Percentiles rank a stretch among this genome's conserved stretches.
Evolutionary conservation across 2,329 filamentous ascomycete species (phyloP).

Genomic region (Fusarium brachygibbosum): DNA sequence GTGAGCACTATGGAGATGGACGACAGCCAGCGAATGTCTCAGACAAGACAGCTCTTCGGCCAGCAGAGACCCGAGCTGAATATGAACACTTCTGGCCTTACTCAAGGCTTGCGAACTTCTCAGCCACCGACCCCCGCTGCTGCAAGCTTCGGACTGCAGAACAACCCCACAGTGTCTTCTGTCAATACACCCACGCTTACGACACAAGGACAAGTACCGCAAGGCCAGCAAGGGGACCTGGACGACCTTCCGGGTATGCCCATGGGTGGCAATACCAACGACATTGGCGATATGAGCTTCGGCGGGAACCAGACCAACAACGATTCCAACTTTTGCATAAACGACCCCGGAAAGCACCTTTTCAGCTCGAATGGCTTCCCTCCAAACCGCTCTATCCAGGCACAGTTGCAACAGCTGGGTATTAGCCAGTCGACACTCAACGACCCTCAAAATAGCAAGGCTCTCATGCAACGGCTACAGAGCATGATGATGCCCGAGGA

Average conservation of each 20-base stretch:
- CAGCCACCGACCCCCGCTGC: constrained; percentile 88
- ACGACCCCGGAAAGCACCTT: constrained; percentile 93
- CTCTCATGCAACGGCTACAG: constrained; percentile 68
- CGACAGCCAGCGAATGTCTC: constrained; percentile 74
- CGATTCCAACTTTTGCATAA: constrained; percentile 74
- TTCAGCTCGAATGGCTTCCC: constrained; percentile 86
- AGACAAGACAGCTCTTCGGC: constrained; percentile 77
- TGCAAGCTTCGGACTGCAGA: constrained; percentile 82
- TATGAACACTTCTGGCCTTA: constrained; percentile 80
- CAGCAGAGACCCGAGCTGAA: constrained; percentile 79
- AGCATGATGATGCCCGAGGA: constrained; percentile 83
- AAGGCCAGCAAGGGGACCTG: constrained; percentile 71
- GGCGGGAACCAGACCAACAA: constrained; percentile 59
- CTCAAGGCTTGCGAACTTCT: constrained; percentile 85
- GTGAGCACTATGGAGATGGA: constrained; percentile 75
- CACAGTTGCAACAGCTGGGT: constrained; percentile 78
- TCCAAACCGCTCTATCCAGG: constrained; percentile 74
- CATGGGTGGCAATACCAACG: constrained; percentile 69
- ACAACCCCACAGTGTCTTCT: constrained; percentile 96
- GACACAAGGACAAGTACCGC: constrained; percentile 78
- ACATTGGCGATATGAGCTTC: constrained; percentile 67
- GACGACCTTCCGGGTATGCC: constrained; percentile 77
- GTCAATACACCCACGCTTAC: constrained; percentile 95
- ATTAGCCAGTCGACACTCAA: constrained; percentile 82
- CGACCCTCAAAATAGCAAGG: constrained; percentile 78